Evolutionary conservation across 257 asterid species (phyloP).

Genomic region (Anisodus acutangulus): DNA sequence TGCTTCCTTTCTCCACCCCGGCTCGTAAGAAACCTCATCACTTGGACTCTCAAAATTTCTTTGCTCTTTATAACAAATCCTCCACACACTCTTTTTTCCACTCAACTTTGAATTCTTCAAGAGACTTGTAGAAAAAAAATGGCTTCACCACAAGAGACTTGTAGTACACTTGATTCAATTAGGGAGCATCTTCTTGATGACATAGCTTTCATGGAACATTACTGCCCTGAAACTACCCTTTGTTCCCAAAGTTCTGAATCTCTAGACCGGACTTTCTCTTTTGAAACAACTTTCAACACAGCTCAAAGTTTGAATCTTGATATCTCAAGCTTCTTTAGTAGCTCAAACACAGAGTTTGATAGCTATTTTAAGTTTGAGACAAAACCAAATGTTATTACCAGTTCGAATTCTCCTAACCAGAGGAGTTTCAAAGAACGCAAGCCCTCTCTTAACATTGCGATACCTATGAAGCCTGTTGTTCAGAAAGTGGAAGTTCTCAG

Average conservation of each 20-base stretch:
- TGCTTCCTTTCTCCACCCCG: slow-evolving; percentile 45
- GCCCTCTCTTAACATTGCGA: slow-evolving; percentile 65
- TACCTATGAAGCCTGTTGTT: slow-evolving; percentile 40
- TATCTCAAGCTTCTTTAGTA: slow-evolving; percentile 26
- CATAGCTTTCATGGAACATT: slow-evolving; percentile 50
- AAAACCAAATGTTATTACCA: slow-evolving; percentile 32
- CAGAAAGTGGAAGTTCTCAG: slow-evolving; percentile 36
- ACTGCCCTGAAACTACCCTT: slow-evolving; percentile 33
- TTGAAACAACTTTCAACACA: background rate
- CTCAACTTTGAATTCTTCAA: slow-evolving; percentile 35
- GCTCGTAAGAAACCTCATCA: slow-evolving; percentile 43
- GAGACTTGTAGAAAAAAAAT: slow-evolving; percentile 11
- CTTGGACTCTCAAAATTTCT: background rate
- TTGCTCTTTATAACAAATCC: slow-evolving; percentile 39
- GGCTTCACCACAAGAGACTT: slow-evolving; percentile 56
- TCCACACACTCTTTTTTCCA: slow-evolving; percentile 45
- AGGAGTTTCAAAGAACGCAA: slow-evolving; percentile 46
- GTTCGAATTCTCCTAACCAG: background rate
- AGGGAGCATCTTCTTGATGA: slow-evolving; percentile 83
- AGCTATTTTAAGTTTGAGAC: slow-evolving; percentile 43
- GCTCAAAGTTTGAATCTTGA: background rate
- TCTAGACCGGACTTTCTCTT: background rate
- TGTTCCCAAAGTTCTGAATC: slow-evolving; percentile 44
- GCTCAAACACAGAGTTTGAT: background rate
- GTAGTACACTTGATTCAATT: slow-evolving; percentile 62